Conservation (phyloP, 1,284 basidiomycete species). For the Pisolithus thermaeus region DNA sequence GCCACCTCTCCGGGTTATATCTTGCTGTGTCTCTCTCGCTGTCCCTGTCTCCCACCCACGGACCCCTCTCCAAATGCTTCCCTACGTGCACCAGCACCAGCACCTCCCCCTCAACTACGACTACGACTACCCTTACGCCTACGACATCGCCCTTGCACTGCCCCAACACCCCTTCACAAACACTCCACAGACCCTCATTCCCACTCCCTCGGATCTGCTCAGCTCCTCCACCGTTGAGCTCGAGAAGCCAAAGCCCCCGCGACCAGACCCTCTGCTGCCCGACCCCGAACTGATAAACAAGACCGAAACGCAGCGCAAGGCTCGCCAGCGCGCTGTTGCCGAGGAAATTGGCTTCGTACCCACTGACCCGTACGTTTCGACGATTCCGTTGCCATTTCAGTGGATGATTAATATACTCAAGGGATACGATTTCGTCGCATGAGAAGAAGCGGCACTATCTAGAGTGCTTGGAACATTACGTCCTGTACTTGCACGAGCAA, state of each 20-base stretch:
- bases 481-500: slow-evolving; percentile 58
- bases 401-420: slow-evolving; percentile 19
- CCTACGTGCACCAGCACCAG: no score
- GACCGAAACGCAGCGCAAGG: slow-evolving; percentile 44
- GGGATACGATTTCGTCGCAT: slow-evolving; percentile 65
- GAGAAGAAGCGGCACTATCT: slow-evolving; percentile 71
- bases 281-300: slow-evolving; percentile 15
- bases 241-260: neutral
- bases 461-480: slow-evolving; percentile 65
- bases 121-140: no score
- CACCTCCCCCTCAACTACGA: no score
- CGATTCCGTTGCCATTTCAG: neutral
- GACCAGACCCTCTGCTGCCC: no score
- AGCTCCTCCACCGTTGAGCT: slow-evolving; percentile 23
- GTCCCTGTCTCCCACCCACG: no score
- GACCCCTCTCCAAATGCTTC: no score
- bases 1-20: no score
- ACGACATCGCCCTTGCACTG: no score
- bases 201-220: slow-evolving; percentile 62
- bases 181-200: slow-evolving; percentile 42
- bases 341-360: slow-evolving; percentile 51
- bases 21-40: no score
- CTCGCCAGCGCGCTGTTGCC: slow-evolving; percentile 46
- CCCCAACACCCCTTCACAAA: slow-evolving; percentile 16
- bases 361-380: slow-evolving; percentile 49